Evolutionary conservation across 2,329 filamentous ascomycete genomes (phyloP).

Genomic region (Verticillium klebahnii): DNA sequence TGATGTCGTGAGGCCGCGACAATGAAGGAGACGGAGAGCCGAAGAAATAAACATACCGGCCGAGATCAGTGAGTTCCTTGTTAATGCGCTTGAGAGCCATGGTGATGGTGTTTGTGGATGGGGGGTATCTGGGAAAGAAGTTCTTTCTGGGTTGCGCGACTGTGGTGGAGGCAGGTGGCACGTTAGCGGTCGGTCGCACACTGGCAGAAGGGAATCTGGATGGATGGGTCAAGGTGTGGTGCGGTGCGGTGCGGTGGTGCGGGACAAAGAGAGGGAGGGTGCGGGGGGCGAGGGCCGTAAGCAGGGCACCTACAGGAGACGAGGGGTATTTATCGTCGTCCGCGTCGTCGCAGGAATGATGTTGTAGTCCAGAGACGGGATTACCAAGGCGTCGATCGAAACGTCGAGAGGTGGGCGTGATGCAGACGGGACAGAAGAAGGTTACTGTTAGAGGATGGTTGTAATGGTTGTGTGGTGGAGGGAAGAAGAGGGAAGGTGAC

Average conservation of each 20-base stretch:
- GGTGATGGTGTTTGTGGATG: constrained; percentile 21
- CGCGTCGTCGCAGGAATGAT: neutral
- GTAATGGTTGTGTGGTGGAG: neutral
- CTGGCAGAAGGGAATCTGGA: neutral
- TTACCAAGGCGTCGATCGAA: neutral
- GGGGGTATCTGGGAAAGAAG: constrained; percentile 13
- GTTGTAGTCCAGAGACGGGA: neutral
- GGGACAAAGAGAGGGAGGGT: neutral
- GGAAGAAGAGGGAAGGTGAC: neutral
- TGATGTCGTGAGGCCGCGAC: constrained; percentile 20
- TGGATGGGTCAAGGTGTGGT: neutral
- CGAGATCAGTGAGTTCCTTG: constrained; percentile 88
- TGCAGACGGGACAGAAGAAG: neutral
- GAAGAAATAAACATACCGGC: constrained; percentile 55
- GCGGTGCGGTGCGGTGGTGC: neutral
- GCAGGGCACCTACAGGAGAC: neutral
- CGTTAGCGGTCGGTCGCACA: neutral
- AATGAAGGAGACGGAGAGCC: constrained; percentile 12
- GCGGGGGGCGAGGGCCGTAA: neutral
- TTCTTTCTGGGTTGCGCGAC: neutral
- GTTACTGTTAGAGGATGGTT: neutral
- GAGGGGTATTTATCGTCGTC: neutral
- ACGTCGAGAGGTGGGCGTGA: neutral
- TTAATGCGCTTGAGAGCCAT: constrained; percentile 95
- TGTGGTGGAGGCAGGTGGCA: neutral